Conservation (phyloP, 495 filamentous ascomycete species). For the Aspergillus bertholletiae region DNA sequence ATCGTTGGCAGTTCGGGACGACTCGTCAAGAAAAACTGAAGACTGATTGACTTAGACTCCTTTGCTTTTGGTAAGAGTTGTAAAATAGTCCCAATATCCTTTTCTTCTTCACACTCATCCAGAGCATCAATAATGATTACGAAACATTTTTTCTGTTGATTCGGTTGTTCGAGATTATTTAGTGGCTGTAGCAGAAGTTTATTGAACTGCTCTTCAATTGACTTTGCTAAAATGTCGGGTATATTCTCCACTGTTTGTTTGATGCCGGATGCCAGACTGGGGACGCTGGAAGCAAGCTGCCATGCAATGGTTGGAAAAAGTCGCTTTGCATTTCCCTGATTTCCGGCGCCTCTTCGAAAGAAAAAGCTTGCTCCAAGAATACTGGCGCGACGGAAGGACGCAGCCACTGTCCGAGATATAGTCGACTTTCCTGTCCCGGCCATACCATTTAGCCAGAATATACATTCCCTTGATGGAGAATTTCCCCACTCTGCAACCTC, state of each 20-base stretch:
- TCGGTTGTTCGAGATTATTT: background rate
- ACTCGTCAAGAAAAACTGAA: slow-evolving; percentile 39
- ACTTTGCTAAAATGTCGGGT: slow-evolving; percentile 31
- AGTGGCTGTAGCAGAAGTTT: slow-evolving; percentile 46
- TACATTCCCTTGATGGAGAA: slow-evolving; percentile 8
- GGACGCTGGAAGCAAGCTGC: slow-evolving; percentile 34
- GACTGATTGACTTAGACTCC: slow-evolving; percentile 7
- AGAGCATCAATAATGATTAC: slow-evolving; percentile 51
- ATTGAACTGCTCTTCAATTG: slow-evolving; percentile 43
- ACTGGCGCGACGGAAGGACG: slow-evolving; percentile 1
- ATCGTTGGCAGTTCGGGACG: slow-evolving; percentile 44
- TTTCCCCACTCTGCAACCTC: slow-evolving; percentile 29
- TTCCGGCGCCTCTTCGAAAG: slow-evolving; percentile 46
- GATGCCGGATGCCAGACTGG: slow-evolving; percentile 25
- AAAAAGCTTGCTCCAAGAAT: slow-evolving; percentile 45
- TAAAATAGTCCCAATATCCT: slow-evolving; percentile 37
- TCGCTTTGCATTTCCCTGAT: slow-evolving; percentile 33
- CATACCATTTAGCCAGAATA: slow-evolving; percentile 50
- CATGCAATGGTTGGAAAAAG: slow-evolving; percentile 44
- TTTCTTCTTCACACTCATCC: slow-evolving; percentile 49
- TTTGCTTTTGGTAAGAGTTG: slow-evolving; percentile 23
- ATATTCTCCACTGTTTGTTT: slow-evolving; percentile 35
- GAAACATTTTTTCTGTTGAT: slow-evolving; percentile 10
- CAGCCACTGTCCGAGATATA: slow-evolving; percentile 29
- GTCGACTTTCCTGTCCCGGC: no score